A percentile compares a stretch with the other conserved stretches of the same genome.
Conservation (phyloP, 331 rosid species). For the Spiraea crenata region DNA sequence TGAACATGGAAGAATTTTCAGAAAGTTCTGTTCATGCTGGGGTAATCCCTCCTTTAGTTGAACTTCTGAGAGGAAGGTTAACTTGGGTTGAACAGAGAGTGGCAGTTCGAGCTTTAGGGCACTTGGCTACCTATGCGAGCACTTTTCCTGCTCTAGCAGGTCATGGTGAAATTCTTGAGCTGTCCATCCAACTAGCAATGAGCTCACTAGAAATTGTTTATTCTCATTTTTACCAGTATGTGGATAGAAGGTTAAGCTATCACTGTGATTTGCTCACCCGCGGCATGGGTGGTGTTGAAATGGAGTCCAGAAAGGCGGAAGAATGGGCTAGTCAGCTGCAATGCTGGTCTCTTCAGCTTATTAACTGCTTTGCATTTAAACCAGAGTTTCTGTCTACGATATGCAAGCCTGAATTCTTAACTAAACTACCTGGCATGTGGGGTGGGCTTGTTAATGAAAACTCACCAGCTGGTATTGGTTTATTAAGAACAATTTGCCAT, state of each 20-base stretch:
- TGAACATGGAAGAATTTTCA: slow-evolving; percentile 99
- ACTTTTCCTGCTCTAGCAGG: slow-evolving; percentile 80
- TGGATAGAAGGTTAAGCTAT: slow-evolving; percentile 87
- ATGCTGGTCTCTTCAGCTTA: slow-evolving; percentile 98
- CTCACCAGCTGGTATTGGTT: slow-evolving; percentile 96
- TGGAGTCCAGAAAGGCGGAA: slow-evolving; percentile 99
- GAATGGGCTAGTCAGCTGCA: slow-evolving; percentile 99
- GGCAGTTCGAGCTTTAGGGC: slow-evolving; percentile 97
- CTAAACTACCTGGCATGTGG: slow-evolving; percentile 92
- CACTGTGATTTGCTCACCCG: slow-evolving; percentile 97
- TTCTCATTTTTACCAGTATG: slow-evolving; percentile 88
- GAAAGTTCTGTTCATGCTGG: slow-evolving; percentile 84
- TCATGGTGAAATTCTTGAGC: slow-evolving; percentile 92
- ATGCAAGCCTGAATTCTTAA: slow-evolving; percentile 85
- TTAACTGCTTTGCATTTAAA: slow-evolving; percentile 93
- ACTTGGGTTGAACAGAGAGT: slow-evolving; percentile 99
- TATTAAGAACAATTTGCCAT: slow-evolving; percentile 89
- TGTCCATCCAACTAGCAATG: slow-evolving; percentile 83
- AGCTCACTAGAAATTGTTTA: slow-evolving; percentile 94
- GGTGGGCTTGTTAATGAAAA: slow-evolving; percentile 99
- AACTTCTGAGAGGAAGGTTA: slow-evolving; percentile 89
- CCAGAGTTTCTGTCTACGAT: slow-evolving; percentile 88
- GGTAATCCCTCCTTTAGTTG: slow-evolving; percentile 89
- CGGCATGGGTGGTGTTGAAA: slow-evolving; percentile 99
- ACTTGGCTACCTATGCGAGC: slow-evolving; percentile 84